Evolutionary conservation across 306 rosid genomes (phyloP).

Genomic region (Quercus glauca): DNA sequence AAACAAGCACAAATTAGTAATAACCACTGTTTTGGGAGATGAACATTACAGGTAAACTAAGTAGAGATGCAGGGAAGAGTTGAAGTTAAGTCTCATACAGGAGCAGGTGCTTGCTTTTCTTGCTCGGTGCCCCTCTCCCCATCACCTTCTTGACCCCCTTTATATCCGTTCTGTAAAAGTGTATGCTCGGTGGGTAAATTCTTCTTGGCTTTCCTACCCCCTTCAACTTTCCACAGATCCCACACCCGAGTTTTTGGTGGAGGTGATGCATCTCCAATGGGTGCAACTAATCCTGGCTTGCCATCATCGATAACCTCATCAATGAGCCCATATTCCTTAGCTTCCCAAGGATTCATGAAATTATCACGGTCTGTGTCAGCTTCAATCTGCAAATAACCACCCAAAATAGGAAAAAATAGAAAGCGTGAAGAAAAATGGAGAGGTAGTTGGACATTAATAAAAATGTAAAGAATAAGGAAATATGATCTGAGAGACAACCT

Average conservation of each 20-base stretch:
- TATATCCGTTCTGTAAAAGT: constrained; percentile 36
- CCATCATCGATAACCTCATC: constrained; percentile 88
- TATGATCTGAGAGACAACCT: constrained; percentile 43
- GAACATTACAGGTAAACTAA: constrained; percentile 6
- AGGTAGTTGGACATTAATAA: background rate
- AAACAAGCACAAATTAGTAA: background rate
- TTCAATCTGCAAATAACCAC: constrained; percentile 57
- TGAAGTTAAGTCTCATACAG: constrained; percentile 36
- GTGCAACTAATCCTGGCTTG: constrained; percentile 92
- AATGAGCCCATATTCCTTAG: constrained; percentile 83
- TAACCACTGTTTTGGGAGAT: background rate
- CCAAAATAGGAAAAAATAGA: background rate
- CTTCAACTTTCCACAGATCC: constrained; percentile 64
- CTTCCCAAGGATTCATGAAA: constrained; percentile 95
- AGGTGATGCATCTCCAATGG: constrained; percentile 57
- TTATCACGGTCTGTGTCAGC: constrained; percentile 79
- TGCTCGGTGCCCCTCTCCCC: constrained; percentile 37
- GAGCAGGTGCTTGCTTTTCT: constrained; percentile 51
- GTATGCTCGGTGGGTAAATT: constrained; percentile 70
- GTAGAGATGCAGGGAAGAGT: background rate
- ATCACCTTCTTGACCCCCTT: constrained; percentile 30
- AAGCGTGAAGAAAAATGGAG: background rate
- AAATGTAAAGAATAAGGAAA: constrained; percentile 1
- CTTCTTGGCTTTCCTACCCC: constrained; percentile 47
- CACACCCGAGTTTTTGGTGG: constrained; percentile 66